Conservation (phyloP, 2,329 filamentous ascomycete genomes). For the Westerdykella ornata region DNA sequence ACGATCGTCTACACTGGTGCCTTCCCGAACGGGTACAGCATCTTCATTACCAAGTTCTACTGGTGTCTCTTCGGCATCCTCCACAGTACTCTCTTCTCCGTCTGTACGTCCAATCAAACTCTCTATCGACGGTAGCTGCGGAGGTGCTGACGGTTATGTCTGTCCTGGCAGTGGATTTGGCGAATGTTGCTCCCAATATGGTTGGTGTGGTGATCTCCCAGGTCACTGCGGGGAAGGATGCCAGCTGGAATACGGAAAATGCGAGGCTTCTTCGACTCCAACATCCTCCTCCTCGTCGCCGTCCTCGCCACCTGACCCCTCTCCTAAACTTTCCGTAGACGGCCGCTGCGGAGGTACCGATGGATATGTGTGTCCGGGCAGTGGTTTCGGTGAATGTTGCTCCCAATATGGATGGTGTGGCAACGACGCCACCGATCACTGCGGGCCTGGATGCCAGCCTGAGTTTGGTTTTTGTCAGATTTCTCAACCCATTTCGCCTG, state of each 20-base stretch:
- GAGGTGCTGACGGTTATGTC: neutral
- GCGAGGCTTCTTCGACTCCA: neutral
- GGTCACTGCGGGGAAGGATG: slow-evolving; percentile 5
- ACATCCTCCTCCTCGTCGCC: neutral
- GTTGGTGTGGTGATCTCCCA: neutral
- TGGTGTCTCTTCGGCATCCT: neutral
- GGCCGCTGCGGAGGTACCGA: slow-evolving; percentile 28
- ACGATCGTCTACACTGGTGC: too few species aligned
- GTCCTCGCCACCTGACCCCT: neutral
- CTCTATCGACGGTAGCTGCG: neutral
- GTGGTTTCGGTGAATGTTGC: slow-evolving; percentile 42
- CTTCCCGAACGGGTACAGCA: too few species aligned
- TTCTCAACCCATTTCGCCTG: too few species aligned
- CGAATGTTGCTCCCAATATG: neutral
- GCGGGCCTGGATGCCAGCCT: too few species aligned
- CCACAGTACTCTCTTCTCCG: neutral
- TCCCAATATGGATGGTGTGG: slow-evolving; percentile 23
- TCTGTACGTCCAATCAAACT: neutral
- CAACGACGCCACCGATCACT: too few species aligned
- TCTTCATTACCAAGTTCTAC: too few species aligned
- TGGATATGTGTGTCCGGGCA: slow-evolving; percentile 40
- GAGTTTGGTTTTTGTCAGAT: too few species aligned
- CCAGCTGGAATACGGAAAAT: neutral
- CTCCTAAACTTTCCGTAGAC: neutral
- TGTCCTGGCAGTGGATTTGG: neutral